Base-by-base conservation (phyloP, 345 rosid genomes). In the Noccaea bulbosa region DNA sequence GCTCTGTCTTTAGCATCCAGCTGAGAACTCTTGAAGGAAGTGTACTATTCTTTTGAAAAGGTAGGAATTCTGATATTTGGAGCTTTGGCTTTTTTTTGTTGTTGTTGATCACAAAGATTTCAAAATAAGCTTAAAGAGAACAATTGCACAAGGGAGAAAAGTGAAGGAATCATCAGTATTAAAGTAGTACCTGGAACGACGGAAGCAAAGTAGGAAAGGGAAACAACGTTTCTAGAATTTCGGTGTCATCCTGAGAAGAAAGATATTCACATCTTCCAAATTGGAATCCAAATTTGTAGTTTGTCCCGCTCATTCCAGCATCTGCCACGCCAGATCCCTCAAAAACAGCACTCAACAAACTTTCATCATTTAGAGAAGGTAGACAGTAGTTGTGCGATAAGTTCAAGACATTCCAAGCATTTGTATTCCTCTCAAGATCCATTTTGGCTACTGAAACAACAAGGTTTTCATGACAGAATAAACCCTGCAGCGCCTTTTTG, bases 141-240 rank as follows among this genome's bases (percentile, higher is more conserved):
- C 43, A 20, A 57, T 63, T 39, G 16, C 66, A 62, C 37, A 51
- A 16, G 55, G 16, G 41, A 55, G 11, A 59, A 48, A 32, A 77
- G 22, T 7, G 15, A 70, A 38, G 27, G 8, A 55, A 61, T 45
- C 58, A 72, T 53, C 22, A 45, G 48, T 69, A 43, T 22, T 65
- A 48, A 12, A 59, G 60, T 83, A 89, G 59, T 83, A 89, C 99
- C 98, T 84, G 85, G 56, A 83, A 82, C 37, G 84, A 80, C 78
- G 97, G 99, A 82, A 95, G 99, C 69, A 92, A 48, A 44, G 98
- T 92, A 45, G 98, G 99, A 76, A 87, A 90, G 52, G 96, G 97
- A 79, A 95, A 92, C 79, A 90, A 74, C n/a, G 58, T 71, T 88
- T 92, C 90, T 59, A 95, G 68, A 66, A 86, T 56, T 71, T 81